phyloP scores from a whole-genome alignment of 106 monocot species.

The Agapanthus africanus region DNA sequence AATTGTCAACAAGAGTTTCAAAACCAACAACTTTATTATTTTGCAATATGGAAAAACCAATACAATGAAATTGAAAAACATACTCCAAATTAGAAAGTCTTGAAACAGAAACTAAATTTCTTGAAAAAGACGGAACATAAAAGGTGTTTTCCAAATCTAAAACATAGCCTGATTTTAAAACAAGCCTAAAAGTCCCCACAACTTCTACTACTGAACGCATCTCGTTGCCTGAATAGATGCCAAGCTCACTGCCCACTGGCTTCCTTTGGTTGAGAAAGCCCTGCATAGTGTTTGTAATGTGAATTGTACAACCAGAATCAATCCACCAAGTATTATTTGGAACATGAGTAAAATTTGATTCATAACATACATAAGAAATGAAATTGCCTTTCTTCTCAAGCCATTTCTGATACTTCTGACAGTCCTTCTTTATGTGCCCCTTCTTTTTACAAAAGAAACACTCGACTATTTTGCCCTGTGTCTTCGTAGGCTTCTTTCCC shows the following conservation, averaged over 20 bases:
- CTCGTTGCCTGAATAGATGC: no score
- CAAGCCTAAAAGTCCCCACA: not conserved
- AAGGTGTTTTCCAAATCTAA: slow-evolving; percentile 7
- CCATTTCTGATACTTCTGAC: slow-evolving; percentile 1
- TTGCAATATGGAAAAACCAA: not conserved
- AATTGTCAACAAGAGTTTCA: not conserved
- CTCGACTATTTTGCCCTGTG: not conserved
- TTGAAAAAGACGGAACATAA: slow-evolving; percentile 9
- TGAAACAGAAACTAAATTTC: slow-evolving; percentile 9
- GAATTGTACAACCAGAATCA: no score
- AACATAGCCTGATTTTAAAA: not conserved
- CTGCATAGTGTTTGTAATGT: no score
- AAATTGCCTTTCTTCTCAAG: not conserved
- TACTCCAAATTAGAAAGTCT: not conserved
- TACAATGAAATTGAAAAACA: not conserved
- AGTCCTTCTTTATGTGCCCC: slow-evolving; percentile 2
- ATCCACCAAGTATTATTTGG: no score
- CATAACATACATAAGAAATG: not conserved
- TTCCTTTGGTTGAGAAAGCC: no score
- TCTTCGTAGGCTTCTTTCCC: no score
- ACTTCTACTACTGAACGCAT: not conserved
- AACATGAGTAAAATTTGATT: no score
- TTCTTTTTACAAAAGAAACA: slow-evolving; percentile 10
- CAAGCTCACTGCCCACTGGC: no score
- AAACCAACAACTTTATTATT: not conserved